Base-by-base conservation (phyloP, 139 green algal species). In the Eudorina sp. region DNA sequence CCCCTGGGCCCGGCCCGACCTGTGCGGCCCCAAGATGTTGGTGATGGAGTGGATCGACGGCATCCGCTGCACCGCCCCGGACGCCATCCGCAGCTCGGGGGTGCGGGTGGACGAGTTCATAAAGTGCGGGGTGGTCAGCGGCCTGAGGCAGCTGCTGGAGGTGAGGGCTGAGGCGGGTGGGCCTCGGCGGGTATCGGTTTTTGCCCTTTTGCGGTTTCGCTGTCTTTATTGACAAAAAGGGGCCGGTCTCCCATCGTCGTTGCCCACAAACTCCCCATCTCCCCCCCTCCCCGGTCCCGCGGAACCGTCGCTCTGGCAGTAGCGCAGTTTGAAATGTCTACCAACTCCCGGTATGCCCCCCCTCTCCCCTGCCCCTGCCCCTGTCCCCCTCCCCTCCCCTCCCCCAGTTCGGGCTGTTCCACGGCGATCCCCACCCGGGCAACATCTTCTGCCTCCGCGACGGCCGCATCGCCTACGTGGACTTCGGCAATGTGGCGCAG, bases 31-130 rank as follows among this genome's bases (percentile, higher is more conserved):
- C 60, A 76, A 86, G 19, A 89, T 99, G 46, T 91, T 99, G 41
- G 93, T 98, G 19, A 99, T 99, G 98, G 98, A 99, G 94, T 99
- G 98, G 98, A 99, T 99, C 73, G 96, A 99, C 79, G 98, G 98
- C 74, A 94, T 99, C 40, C 93, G 97, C 53, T 99, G 97, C 93
- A 99, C 97, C 9, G 94, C 98, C 72, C 66, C 79, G 40, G 62
- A 73, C 14, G 90, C 80, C 84, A 95, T 98, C 85, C 90, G 89
- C n/a, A 73, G 48, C 43, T 90, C 72, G 31, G 96, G 95, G 85
- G 90, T 99, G 9, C 93, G 98, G 80, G 93, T 98, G 53, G 78
- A 97, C 6, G 85, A 94, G 83, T 99, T 99, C 93, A 99, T 99
- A 85, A 89, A 93, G 45, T 94, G 90, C 34, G 98, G 98, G 29